phyloP scores from a whole-genome alignment of 2,329 filamentous ascomycete species.

The Aureobasidium melanogenum region DNA sequence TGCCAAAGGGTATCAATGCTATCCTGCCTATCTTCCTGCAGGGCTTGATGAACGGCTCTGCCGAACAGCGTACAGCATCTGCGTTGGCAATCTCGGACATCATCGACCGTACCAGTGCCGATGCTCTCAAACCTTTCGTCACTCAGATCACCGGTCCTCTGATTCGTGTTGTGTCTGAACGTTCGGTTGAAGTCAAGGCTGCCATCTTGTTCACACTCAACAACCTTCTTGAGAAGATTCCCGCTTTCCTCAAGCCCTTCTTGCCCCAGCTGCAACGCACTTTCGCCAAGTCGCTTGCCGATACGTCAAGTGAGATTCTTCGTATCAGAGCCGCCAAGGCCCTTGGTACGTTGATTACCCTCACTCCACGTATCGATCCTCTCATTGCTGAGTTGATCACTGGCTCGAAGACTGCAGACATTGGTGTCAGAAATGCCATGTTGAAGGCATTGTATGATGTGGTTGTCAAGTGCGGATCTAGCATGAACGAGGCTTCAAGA shows the following conservation, averaged over 20 bases:
- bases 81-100: conserved; percentile 93
- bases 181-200: conserved; percentile 90
- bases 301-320: conserved; percentile 81
- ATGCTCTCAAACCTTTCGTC: conserved; percentile 85
- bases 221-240: conserved; percentile 93
- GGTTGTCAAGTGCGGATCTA: conserved; percentile 83
- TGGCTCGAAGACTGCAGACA: conserved; percentile 83
- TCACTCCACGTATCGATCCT: conserved; percentile 91
- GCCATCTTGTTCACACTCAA: conserved; percentile 92
- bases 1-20: conserved; percentile 95
- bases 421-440: conserved; percentile 90
- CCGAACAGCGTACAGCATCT: conserved; percentile 84
- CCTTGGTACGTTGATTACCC: conserved; percentile 86
- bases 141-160: conserved; percentile 96
- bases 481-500: conserved; percentile 88
- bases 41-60: conserved; percentile 90
- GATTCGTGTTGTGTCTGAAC: conserved; percentile 94
- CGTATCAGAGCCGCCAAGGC: conserved; percentile 86
- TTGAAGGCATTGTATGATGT: conserved; percentile 94
- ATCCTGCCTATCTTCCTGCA: conserved; percentile 95
- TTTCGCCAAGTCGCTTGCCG: conserved; percentile 91
- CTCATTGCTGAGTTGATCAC: conserved; percentile 87
- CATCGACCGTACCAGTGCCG: conserved; percentile 81
- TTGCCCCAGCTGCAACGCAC: conserved; percentile 92
- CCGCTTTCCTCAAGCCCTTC: conserved; percentile 90